A percentile compares a stretch with the other conserved stretches of the same genome.
phyloP scores from a whole-genome alignment of 371 early-diverging fungal species.

The Rhizopus sp. region DNA sequence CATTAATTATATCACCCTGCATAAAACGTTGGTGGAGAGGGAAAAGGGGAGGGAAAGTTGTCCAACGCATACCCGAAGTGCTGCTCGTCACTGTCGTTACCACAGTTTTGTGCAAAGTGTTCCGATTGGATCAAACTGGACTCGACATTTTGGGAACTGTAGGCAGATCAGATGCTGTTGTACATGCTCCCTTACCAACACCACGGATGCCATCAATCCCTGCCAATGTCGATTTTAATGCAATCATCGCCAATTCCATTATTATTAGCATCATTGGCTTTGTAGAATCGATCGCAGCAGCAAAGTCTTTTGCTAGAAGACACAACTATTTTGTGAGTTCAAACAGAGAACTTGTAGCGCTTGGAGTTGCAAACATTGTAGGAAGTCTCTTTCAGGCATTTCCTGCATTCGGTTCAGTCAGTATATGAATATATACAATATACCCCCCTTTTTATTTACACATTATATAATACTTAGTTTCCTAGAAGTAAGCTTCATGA shows the following conservation, averaged over 20 bases:
- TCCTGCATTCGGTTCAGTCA: constrained; percentile 82
- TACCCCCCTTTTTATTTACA: background rate
- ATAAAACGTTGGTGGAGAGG: constrained; percentile 7
- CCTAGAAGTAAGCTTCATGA: constrained; percentile 85
- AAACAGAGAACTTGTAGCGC: constrained; percentile 91
- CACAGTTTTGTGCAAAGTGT: constrained; percentile 56
- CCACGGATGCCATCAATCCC: constrained; percentile 59
- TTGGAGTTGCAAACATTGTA: constrained; percentile 80
- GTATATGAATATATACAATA: background rate
- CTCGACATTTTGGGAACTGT: constrained; percentile 71
- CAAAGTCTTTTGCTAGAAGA: constrained; percentile 82
- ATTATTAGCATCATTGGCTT: constrained; percentile 88
- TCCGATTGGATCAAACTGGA: constrained; percentile 62
- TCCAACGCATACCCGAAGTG: constrained; percentile 80
- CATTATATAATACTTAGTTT: constrained; percentile 34
- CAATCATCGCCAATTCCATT: constrained; percentile 52
- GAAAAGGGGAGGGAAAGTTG: constrained; percentile 35
- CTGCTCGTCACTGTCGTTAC: constrained; percentile 74
- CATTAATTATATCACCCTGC: constrained; percentile 54
- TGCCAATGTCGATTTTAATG: constrained; percentile 48
- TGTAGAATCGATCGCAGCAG: constrained; percentile 85
- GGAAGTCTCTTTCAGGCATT: constrained; percentile 76
- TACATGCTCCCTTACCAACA: constrained; percentile 42
- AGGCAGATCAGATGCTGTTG: constrained; percentile 30
- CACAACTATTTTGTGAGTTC: constrained; percentile 85